phyloP scores from a whole-genome alignment of 352 stramenopile genomes.

The Pythium sukuiense region DNA sequence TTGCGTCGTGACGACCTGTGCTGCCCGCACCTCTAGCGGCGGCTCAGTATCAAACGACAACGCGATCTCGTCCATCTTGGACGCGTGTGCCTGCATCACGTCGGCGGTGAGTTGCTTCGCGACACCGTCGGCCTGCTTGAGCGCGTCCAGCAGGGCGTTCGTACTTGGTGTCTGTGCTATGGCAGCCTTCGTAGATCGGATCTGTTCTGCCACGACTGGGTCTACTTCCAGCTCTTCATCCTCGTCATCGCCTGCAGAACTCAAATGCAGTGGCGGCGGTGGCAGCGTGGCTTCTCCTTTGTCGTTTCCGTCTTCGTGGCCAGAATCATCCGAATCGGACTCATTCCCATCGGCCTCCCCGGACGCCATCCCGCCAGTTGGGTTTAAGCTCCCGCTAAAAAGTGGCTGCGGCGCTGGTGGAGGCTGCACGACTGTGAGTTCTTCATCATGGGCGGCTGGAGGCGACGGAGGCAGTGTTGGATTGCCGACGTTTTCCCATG shows the following conservation, averaged over 20 bases:
- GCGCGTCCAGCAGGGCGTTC: constrained; percentile 15
- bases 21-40: constrained; percentile 4
- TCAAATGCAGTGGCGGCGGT: constrained; percentile 4
- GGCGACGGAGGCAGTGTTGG: not conserved
- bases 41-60: constrained; percentile 11
- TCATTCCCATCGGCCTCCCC: not conserved
- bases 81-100: constrained; percentile 3
- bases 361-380: not conserved
- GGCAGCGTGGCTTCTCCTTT: not conserved
- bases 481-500: not conserved
- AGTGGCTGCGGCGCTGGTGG: constrained; percentile 16
- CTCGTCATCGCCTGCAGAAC: constrained; percentile 1
- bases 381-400: constrained; percentile 18
- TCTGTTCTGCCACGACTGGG: constrained; percentile 20
- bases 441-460: not conserved
- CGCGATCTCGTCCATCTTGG: constrained; percentile 17
- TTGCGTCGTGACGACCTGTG: not conserved
- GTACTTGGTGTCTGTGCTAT: not conserved
- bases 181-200: constrained; percentile 9
- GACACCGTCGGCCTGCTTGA: not conserved
- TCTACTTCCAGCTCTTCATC: constrained; percentile 31
- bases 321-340: constrained; percentile 13
- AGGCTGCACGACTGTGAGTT: not conserved
- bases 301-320: constrained; percentile 18
- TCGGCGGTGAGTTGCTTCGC: constrained; percentile 8